Conservation (phyloP, 768 basidiomycete genomes). For the Tylopilus balloui region DNA sequence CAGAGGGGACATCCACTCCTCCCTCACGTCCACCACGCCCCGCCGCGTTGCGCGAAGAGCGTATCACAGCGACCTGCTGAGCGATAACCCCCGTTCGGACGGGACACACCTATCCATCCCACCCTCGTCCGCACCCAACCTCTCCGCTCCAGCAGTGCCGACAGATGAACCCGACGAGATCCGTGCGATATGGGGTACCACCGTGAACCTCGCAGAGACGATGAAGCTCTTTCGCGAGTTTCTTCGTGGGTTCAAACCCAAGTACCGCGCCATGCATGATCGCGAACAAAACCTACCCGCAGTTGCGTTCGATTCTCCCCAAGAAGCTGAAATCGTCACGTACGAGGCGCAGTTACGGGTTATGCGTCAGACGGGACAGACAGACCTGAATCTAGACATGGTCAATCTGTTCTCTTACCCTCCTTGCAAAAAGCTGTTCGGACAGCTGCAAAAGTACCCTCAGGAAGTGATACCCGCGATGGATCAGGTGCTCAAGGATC, state of each 20-base stretch:
- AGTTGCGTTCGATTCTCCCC: slow-evolving; percentile 49
- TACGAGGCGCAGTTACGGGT: slow-evolving; percentile 81
- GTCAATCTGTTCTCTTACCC: slow-evolving; percentile 84
- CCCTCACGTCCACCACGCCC: slow-evolving; percentile 33
- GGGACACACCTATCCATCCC: slow-evolving; percentile 54
- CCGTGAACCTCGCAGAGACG: slow-evolving; percentile 84
- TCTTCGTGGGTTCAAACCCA: slow-evolving; percentile 87
- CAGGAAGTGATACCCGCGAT: slow-evolving; percentile 97
- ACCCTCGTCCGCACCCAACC: slow-evolving; percentile 48
- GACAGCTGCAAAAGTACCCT: slow-evolving; percentile 86
- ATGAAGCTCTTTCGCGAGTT: slow-evolving; percentile 91
- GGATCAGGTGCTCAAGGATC: slow-evolving; percentile 93
- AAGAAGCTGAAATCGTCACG: slow-evolving; percentile 60
- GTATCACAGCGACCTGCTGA: slow-evolving; percentile 21
- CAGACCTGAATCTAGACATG: slow-evolving; percentile 88
- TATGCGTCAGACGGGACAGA: slow-evolving; percentile 90
- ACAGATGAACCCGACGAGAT: slow-evolving; percentile 80
- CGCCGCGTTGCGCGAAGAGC: slow-evolving; percentile 17
- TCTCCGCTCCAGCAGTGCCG: slow-evolving; percentile 57
- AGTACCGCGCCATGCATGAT: slow-evolving; percentile 76
- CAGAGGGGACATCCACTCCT: slow-evolving; percentile 26
- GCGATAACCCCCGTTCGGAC: slow-evolving; percentile 50
- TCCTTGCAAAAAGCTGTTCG: slow-evolving; percentile 74
- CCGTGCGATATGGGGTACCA: slow-evolving; percentile 96
- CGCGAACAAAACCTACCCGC: slow-evolving; percentile 53